Evolutionary conservation across 2,329 filamentous ascomycete genomes (phyloP).

Genomic region (Bisporella sp.): DNA sequence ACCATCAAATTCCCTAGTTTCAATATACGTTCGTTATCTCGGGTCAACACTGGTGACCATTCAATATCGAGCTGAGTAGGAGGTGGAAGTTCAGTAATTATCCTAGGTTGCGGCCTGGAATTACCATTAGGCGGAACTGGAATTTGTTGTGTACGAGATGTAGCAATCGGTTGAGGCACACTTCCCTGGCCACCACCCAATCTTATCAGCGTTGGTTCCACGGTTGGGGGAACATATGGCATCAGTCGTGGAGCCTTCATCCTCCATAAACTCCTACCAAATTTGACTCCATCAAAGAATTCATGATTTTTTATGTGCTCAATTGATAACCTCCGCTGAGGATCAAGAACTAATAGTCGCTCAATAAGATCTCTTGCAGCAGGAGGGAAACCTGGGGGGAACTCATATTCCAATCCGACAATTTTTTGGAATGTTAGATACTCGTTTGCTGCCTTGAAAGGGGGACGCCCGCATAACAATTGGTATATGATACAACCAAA

Average conservation of each 20-base stretch:
- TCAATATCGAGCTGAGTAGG: conserved; percentile 96
- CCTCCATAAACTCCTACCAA: conserved; percentile 82
- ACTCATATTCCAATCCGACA: conserved; percentile 87
- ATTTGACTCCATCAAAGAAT: conserved; percentile 84
- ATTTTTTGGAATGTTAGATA: conserved; percentile 99
- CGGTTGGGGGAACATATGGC: conserved; percentile 69
- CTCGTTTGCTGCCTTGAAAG: conserved; percentile 93
- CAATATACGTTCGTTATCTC: conserved; percentile 86
- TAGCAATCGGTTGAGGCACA: conserved; percentile 21
- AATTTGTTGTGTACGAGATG: conserved; percentile 23
- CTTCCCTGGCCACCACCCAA: conserved; percentile 45
- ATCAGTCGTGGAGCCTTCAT: conserved; percentile 82
- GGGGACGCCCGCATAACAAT: conserved; percentile 86
- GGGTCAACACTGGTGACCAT: conserved; percentile 92
- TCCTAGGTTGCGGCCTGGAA: conserved; percentile 59
- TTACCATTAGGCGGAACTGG: conserved; percentile 29
- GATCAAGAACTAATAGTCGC: conserved; percentile 82
- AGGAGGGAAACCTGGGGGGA: conserved; percentile 79
- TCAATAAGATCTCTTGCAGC: conserved; percentile 86
- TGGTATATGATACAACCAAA: conserved; percentile 98
- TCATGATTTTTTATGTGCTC: conserved; percentile 96
- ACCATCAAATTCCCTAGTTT: conserved; percentile 91
- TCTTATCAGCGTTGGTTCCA: conserved; percentile 69
- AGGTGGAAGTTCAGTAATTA: conserved; percentile 94
- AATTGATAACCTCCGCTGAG: conserved; percentile 73